Evolutionary conservation across 495 filamentous ascomycete species (phyloP), one percentile per base, ranked within the genome.

Genomic region (Trichoderma orchidacearum): DNA sequence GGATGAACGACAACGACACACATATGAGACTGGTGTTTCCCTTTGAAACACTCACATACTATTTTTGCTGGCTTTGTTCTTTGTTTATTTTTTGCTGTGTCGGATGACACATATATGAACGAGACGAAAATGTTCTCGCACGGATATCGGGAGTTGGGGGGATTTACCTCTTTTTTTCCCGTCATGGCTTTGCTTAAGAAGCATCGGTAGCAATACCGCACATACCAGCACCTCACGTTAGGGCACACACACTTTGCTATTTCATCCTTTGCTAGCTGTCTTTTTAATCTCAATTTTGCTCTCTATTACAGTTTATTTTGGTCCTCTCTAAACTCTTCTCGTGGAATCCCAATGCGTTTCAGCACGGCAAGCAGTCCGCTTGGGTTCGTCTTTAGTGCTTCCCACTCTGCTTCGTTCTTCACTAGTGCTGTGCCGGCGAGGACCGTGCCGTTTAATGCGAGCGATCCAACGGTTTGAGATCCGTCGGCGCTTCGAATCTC

Each of bases 361-460:
- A 92, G 65, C 15, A 87, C 66, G 41, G 72, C 65, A n/a, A 68
- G 63, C 54, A 91, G 62, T 57, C 71, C 66, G 13, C 68, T 68
- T 17, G 74, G 75, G 51, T 81, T 69, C 23, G 64, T 67, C 30
- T 75, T 64, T 54, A 93, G 59, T 11, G 72, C 67, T 63, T 88
- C 76, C 85, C 85, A 91, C 70, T 91, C 85, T 15, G 66, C 72
- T 62, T 85, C 69, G 18, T 68, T 78, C 70, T 90, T 92, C 13
- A 94, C 88, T 72, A 94, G 81, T 50, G 90, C 72, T 29, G 86
- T 92, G 1, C 85, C 87, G n/a, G 82, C 89, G 18, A 94, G 70
- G 51, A 89, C 71, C 0, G 89, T 92, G 18, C 89, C 89, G 58
- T 94, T 92, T 21, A 92, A 65, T 13, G 80, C 77, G 17, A 91